phyloP scores from a whole-genome alignment of 2,329 filamentous ascomycete genomes.

The Grosmannia huntii region DNA sequence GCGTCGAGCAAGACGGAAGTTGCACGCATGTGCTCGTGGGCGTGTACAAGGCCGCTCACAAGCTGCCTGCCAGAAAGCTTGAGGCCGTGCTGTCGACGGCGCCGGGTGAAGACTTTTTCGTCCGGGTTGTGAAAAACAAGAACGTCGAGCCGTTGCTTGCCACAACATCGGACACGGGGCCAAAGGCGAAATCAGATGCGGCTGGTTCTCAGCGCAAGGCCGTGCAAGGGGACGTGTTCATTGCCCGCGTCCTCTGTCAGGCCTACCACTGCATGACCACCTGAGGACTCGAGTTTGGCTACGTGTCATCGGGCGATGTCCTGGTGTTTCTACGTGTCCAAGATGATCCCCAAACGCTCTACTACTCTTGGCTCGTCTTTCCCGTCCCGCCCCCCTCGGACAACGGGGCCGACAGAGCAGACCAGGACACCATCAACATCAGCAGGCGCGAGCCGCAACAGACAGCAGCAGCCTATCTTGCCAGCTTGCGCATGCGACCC shows the following conservation, averaged over 20 bases:
- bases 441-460: background rate
- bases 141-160: background rate
- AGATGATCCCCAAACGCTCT: constrained; percentile 1
- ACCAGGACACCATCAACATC: background rate
- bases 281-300: constrained; percentile 5
- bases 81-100: background rate
- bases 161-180: background rate
- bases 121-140: background rate
- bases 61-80: background rate
- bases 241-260: constrained; percentile 6
- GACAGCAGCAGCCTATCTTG: background rate
- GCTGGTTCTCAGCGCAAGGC: background rate
- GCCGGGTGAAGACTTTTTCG: background rate
- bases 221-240: background rate
- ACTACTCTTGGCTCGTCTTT: constrained; percentile 3
- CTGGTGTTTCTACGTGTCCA: constrained; percentile 6
- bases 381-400: background rate
- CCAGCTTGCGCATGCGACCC: background rate
- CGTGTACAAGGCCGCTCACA: constrained; percentile 5
- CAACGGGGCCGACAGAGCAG: background rate
- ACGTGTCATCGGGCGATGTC: constrained; percentile 6
- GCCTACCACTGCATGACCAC: constrained; percentile 7
- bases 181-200: background rate
- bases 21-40: constrained; percentile 1
- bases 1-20: background rate